A percentile compares a stretch with the other conserved stretches of the same genome.
Conservation (phyloP, 2,329 filamentous ascomycete species). For the Fusarium armeniacum region DNA sequence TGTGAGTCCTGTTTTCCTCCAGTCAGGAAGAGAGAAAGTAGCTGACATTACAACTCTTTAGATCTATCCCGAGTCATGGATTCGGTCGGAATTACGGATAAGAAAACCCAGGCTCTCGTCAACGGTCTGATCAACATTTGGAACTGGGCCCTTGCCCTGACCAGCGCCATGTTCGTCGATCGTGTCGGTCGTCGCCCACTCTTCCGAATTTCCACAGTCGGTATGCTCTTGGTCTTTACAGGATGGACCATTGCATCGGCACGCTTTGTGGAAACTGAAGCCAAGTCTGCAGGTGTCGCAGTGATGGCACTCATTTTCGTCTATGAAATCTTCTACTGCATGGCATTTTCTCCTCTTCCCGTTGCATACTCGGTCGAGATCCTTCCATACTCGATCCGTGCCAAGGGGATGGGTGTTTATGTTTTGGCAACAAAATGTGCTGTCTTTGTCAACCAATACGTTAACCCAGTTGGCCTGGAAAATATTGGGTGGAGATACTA, state of each 20-base stretch:
- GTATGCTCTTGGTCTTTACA: conserved; percentile 53
- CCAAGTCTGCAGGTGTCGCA: conserved; percentile 50
- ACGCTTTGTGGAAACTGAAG: conserved; percentile 50
- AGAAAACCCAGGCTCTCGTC: conserved; percentile 48
- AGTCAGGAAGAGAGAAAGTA: fast-evolving
- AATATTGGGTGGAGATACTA: conserved; percentile 68
- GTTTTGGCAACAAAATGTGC: conserved; percentile 50
- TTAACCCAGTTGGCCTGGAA: conserved; percentile 67
- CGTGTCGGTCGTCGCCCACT: conserved; percentile 51
- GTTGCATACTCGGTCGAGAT: conserved; percentile 66
- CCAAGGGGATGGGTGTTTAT: conserved; percentile 61
- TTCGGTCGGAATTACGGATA: conserved; percentile 41
- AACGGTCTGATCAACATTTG: conserved; percentile 52
- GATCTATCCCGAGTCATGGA: conserved; percentile 41
- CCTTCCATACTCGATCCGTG: conserved; percentile 66
- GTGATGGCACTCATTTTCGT: conserved; percentile 56
- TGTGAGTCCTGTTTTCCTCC: conserved; percentile 43
- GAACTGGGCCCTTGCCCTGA: conserved; percentile 49
- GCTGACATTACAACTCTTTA: not conserved
- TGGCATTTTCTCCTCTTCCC: conserved; percentile 68
- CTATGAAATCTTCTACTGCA: conserved; percentile 64
- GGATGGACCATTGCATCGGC: conserved; percentile 55
- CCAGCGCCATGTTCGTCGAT: conserved; percentile 49
- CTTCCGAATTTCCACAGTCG: conserved; percentile 51
- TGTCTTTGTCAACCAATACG: conserved; percentile 54